Evolutionary conservation across 2,329 filamentous ascomycete genomes (phyloP).

Genomic region (Diaporthe sp.): DNA sequence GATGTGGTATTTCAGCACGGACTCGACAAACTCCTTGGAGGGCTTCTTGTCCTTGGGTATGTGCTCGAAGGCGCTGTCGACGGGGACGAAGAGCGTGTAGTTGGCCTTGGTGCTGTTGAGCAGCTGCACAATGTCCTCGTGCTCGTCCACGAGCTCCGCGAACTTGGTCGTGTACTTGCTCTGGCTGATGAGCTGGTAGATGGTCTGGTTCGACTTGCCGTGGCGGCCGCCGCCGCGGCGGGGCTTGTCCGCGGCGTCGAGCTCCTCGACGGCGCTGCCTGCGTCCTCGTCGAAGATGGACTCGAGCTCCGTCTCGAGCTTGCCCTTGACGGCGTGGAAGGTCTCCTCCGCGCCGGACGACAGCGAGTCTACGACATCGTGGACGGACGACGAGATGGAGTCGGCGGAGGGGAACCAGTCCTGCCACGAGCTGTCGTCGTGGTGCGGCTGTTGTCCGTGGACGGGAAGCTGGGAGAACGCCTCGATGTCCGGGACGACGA

Average conservation of each 20-base stretch:
- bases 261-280: slow-evolving; percentile 6
- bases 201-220: slow-evolving; percentile 74
- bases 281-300: slow-evolving; percentile 50
- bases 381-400: slow-evolving; percentile 33
- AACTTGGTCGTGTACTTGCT: slow-evolving; percentile 85
- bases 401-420: slow-evolving; percentile 41
- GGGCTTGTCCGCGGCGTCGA: slow-evolving; percentile 28
- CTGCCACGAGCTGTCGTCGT: slow-evolving; percentile 38
- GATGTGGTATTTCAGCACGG: slow-evolving; percentile 82
- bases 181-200: slow-evolving; percentile 83
- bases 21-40: slow-evolving; percentile 77
- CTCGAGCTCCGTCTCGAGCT: slow-evolving; percentile 43
- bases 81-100: slow-evolving; percentile 86
- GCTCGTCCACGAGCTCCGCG: slow-evolving; percentile 79
- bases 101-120: slow-evolving; percentile 83
- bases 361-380: slow-evolving; percentile 39
- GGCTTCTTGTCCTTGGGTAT: slow-evolving; percentile 70
- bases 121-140: slow-evolving; percentile 77
- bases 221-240: slow-evolving; percentile 40
- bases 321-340: slow-evolving; percentile 39
- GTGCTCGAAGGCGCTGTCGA: slow-evolving; percentile 80
- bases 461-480: slow-evolving; percentile 41
- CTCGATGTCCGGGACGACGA: slow-evolving; percentile 43
- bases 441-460: slow-evolving; percentile 37
- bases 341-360: slow-evolving; percentile 37